Base-by-base conservation (phyloP, 1,139 yeast species). In the Zygosaccharomyces sapae region DNA sequence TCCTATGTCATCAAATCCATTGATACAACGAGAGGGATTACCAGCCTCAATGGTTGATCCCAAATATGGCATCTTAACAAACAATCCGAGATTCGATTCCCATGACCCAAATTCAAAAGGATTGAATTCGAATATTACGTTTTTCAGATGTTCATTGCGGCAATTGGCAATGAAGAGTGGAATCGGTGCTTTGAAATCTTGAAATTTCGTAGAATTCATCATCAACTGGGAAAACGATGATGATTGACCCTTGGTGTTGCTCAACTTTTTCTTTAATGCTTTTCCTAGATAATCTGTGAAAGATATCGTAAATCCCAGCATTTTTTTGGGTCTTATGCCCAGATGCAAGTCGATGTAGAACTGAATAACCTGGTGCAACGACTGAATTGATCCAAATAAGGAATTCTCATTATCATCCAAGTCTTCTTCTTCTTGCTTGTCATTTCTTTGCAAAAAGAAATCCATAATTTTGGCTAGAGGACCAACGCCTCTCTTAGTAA, bases 91-190 rank as follows among this genome's bases (percentile, higher is more conserved):
- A 30, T 68, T 66, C 4, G 70, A 57, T 50, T 80, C 82, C 83
- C 86, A 83, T 0, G 85, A 79, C 0, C 89, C 89, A 68, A 82
- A 80, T 55, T 83, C 89, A 57, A 63, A 80, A 0, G 89, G 88
- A 13, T 76, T 80, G 47, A 83, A 73, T 61, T 83, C 89, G 49
- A 73, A 67, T 2, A 72, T 56, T 46, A 52, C 67, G 61, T 52
- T 64, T 48, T 22, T 59, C 47, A 55, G 57, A 38, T 33, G 56
- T 37, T 48, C 55, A 53, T 49, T 70, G 61, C 41, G 63, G 12
- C 71, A 63, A 38, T 74, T 68, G 2, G 74, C 61, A 2, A 71
- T 44, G 10, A 75, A 60, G 9, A 75, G 68, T 2, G 79, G 79
- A 42, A 71, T 68, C 2, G 79, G 79, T 46, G 69, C 69, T n/a